phyloP scores from a whole-genome alignment of 805 yeast genomes.

The Starmera amethionina region DNA sequence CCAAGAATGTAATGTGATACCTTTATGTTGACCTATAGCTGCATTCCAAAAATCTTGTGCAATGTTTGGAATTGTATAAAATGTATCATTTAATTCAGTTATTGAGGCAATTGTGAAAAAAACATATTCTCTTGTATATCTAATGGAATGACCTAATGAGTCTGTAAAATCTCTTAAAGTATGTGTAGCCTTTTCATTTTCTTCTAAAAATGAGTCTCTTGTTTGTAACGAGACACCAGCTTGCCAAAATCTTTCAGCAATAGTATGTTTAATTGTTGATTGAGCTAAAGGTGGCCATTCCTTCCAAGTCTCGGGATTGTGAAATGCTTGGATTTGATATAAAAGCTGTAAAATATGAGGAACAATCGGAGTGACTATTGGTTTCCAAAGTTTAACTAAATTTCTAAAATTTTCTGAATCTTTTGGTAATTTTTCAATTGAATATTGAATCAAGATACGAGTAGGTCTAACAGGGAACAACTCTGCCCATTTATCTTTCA shows the following conservation, averaged over 20 bases:
- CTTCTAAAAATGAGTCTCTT: slow-evolving; percentile 89
- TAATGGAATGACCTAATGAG: slow-evolving; percentile 88
- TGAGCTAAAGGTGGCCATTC: slow-evolving; percentile 84
- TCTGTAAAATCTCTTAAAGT: slow-evolving; percentile 96
- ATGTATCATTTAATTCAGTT: slow-evolving; percentile 79
- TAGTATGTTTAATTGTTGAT: slow-evolving; percentile 80
- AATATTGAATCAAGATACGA: slow-evolving; percentile 87
- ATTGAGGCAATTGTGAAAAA: slow-evolving; percentile 84
- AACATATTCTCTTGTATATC: slow-evolving; percentile 95
- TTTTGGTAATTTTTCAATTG: slow-evolving; percentile 83
- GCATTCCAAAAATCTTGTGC: slow-evolving; percentile 76
- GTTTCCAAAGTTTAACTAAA: slow-evolving; percentile 77
- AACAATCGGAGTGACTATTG: slow-evolving; percentile 82
- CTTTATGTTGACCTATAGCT: slow-evolving; percentile 61
- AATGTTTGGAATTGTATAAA: slow-evolving; percentile 77
- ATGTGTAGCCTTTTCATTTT: slow-evolving; percentile 86
- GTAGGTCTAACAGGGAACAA: slow-evolving; percentile 95
- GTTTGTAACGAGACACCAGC: slow-evolving; percentile 94
- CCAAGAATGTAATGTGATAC: slow-evolving; percentile 94
- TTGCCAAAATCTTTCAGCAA: slow-evolving; percentile 96
- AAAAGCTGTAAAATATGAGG: slow-evolving; percentile 85
- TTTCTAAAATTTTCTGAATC: slow-evolving; percentile 60
- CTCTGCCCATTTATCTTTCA: slow-evolving; percentile 88
- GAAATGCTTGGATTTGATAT: slow-evolving; percentile 89
- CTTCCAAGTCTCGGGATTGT: slow-evolving; percentile 87